Evolutionary conservation across 805 yeast genomes (phyloP), one percentile per base, ranked within the genome.

Genomic region (Nakazawaea laoshanensis): DNA sequence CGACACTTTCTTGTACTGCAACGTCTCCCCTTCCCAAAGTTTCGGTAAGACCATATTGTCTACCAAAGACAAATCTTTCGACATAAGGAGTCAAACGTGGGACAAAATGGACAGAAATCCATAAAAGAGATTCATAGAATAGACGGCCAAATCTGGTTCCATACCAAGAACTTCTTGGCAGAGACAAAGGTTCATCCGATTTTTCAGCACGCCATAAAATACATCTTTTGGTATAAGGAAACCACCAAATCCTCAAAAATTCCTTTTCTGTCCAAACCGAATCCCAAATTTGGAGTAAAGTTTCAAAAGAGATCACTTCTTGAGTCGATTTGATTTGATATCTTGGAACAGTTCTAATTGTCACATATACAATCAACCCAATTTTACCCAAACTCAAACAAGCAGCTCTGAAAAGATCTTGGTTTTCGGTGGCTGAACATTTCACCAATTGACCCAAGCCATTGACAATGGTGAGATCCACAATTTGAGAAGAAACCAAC

Each of bases 201-300:
- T 85, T 85, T 16, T 72, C 60, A 24, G 95, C 97, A 50, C 94
- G 73, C 96, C 97, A 89, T 30, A 87, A 62, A 20, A 87, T 76
- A 62, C 95, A 84, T 49, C 80, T 80, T 32, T 74, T 72, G 12
- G 92, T 67, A 55, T 89, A 92, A 1, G 98, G 97, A 56, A 82
- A 92, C 97, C 97, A 92, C 96, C 97, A 89, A 31, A 87, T 74
- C 42, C 97, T 74, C 29, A 87, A 80, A 49, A 76, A 89, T 58
- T 89, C 98, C n/a, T 86, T 70, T 29, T 85, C 76, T 3, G 83
- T 73, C 95, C 96, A 89, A 28, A 89, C 56, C 10, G 65, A 63
- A 43, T 81, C 85, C 86, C 94, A 86, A 39, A 74, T 64, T 10
- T 63, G 59, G 44, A 89, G 56, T 16, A 89, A 59, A 5, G 85